Evolutionary conservation across 2,329 filamentous ascomycete species (phyloP), one percentile per base, ranked within the genome.

Genomic region (Tolypocladium guangdongense): DNA sequence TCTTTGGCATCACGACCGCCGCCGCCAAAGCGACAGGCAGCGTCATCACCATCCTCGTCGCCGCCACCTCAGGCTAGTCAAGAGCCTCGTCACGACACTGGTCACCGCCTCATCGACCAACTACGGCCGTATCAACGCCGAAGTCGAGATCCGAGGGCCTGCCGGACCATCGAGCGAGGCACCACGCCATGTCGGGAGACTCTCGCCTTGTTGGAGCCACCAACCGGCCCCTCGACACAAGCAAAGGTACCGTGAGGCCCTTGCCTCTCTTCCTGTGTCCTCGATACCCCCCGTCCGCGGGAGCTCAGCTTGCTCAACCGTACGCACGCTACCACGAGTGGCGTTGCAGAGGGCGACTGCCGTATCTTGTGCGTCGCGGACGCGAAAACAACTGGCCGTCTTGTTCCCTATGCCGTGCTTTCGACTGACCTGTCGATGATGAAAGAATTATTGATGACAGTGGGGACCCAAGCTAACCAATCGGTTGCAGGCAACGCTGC

Each of bases 81-180:
- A 16, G 46, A 36, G 22, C 49, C 22, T 55, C n/a, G 37, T 59
- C 12, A 55, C 61, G 20, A 58, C 60, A 8, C 36, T 54, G 8
- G 57, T 47, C 7, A 54, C 56, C 12, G 56, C 60, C 11, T 63
- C 59, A 16, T 54, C 59, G 8, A 51, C 52, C 45, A 62, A 62
- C 50, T 71, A 69, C 54, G 68, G 65, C 43, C 61, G 67, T 38
- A 58, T 68, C 56, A 66, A 69, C 52, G 65, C 69, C 2, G 69
- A 68, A 55, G 64, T 70, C 50, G 66, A 71, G 57, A 61, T 63
- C 33, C 35, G 56, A 62, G 18, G 54, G 59, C 32, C 62, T 68
- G 35, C 61, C 64, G 1, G 60, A 61, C 37, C 58, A 64, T 49
- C 51, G 22, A 27, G 49, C 36, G 51, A 55, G 46, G 24, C 43